phyloP scores from a whole-genome alignment of 768 basidiomycete genomes.

The Calocybe cyanea region DNA sequence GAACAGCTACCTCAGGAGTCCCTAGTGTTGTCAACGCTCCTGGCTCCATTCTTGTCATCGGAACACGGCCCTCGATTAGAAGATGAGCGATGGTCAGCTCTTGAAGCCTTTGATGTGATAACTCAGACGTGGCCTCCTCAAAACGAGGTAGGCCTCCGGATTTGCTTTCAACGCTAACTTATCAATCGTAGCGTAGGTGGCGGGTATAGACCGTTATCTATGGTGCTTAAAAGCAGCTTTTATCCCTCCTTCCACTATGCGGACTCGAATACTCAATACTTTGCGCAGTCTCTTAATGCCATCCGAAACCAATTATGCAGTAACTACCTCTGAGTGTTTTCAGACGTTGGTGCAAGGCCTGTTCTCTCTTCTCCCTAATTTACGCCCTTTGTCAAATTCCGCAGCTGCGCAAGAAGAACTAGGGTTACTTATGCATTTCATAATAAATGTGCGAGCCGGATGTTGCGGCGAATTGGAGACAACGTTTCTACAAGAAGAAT shows the following conservation, averaged over 20 bases:
- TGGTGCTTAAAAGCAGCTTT: slow-evolving; percentile 71
- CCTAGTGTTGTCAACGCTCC: slow-evolving; percentile 54
- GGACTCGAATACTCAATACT: slow-evolving; percentile 46
- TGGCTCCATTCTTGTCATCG: slow-evolving; percentile 49
- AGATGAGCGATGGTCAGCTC: slow-evolving; percentile 50
- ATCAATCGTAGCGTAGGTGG: not conserved
- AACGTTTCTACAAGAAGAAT: slow-evolving; percentile 46
- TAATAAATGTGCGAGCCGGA: slow-evolving; percentile 42
- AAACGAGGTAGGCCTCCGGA: slow-evolving; percentile 60
- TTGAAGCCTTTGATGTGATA: slow-evolving; percentile 60
- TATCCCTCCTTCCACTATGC: slow-evolving; percentile 34
- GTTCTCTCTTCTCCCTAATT: slow-evolving; percentile 43
- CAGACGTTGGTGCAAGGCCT: slow-evolving; percentile 51
- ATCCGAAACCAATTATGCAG: slow-evolving; percentile 36
- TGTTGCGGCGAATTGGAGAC: slow-evolving; percentile 46
- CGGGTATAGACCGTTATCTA: slow-evolving; percentile 53
- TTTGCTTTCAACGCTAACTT: not conserved
- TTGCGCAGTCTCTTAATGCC: slow-evolving; percentile 46
- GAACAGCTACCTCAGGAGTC: slow-evolving; percentile 50
- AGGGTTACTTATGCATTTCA: slow-evolving; percentile 35
- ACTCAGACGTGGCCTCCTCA: slow-evolving; percentile 51
- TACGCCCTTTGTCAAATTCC: slow-evolving; percentile 23
- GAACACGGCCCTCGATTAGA: slow-evolving; percentile 33
- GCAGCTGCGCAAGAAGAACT: slow-evolving; percentile 25
- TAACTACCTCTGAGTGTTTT: slow-evolving; percentile 41